These are phyloP conservation scores for Fusarium citri DNA, from an alignment of 2,329 filamentous ascomycete species.

Conservation along the genomic window DNA sequence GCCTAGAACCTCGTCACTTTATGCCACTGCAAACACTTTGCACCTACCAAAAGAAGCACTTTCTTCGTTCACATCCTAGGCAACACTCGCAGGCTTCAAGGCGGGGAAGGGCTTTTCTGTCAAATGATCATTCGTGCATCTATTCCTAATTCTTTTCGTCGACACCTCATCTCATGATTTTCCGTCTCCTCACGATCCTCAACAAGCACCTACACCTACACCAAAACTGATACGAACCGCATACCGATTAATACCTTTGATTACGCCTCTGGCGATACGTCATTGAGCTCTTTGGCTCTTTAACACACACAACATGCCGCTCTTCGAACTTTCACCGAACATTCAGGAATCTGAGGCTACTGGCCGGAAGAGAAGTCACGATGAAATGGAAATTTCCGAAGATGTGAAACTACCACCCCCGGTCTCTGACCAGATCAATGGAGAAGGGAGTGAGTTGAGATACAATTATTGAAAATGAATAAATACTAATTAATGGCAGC, in stretches of 20 bases:
- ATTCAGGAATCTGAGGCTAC: constrained; percentile 58
- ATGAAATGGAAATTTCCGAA: constrained; percentile 49
- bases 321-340: constrained; percentile 61
- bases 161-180: constrained; percentile 25
- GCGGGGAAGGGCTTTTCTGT: neutral
- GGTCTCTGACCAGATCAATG: constrained; percentile 31
- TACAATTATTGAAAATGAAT: neutral
- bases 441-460: constrained; percentile 42
- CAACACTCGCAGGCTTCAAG: neutral
- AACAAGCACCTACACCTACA: constrained; percentile 12
- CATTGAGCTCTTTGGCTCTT: constrained; percentile 10
- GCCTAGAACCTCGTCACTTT: constrained; percentile 29
- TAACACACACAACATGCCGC: constrained; percentile 55
- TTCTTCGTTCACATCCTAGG: constrained; percentile 7
- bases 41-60: constrained; percentile 16
- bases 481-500: constrained; percentile 39
- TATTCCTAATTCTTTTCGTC: constrained; percentile 6
- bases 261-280: neutral
- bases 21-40: constrained; percentile 32
- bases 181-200: constrained; percentile 11
- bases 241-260: neutral
- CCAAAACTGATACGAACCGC: constrained; percentile 3
- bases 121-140: constrained; percentile 13
- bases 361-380: constrained; percentile 60
- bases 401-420: constrained; percentile 36